A percentile compares a stretch with the other conserved stretches of the same genome.
phyloP scores from a whole-genome alignment of 768 basidiomycete genomes.

The Chalciporus sphaerocephalus region DNA sequence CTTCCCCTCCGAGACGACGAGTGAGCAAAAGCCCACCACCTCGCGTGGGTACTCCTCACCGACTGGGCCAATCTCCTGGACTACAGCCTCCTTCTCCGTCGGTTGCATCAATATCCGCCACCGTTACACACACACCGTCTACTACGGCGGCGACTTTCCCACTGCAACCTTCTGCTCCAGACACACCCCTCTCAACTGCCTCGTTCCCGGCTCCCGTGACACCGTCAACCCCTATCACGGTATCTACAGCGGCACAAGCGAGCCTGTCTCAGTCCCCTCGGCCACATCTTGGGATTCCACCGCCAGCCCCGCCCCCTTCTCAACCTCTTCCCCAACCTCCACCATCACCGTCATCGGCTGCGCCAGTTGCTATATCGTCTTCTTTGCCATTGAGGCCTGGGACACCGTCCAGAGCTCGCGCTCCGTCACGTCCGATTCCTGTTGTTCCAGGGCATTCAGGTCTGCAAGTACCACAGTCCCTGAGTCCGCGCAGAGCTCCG shows the following conservation, averaged over 20 bases:
- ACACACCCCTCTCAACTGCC: constrained; percentile 17
- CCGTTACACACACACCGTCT: constrained; percentile 2
- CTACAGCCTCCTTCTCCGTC: constrained; percentile 11
- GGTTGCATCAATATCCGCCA: constrained; percentile 6
- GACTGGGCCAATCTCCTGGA: constrained; percentile 5
- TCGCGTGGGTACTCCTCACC: constrained; percentile 12
- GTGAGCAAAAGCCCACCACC: constrained; percentile 29
- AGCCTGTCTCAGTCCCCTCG: constrained; percentile 17
- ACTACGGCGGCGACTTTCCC: constrained; percentile 6
- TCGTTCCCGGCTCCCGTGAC: constrained; percentile 5
- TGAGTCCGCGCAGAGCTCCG: constrained; percentile 10
- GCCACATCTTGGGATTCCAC: constrained; percentile 27
- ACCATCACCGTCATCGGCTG: constrained; percentile 11
- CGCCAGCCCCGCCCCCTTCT: constrained; percentile 30
- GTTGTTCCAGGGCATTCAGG: background rate
- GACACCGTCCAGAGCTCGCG: constrained; percentile 8
- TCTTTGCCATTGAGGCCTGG: constrained; percentile 2
- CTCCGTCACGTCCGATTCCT: constrained; percentile 17
- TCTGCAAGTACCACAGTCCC: constrained; percentile 10
- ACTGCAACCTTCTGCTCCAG: constrained; percentile 17
- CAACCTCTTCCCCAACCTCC: constrained; percentile 30
- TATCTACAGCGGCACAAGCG: constrained; percentile 6
- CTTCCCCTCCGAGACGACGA: constrained; percentile 15
- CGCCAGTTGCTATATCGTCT: background rate
- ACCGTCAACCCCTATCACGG: background rate